These are phyloP conservation scores for Vaccinium macrocarpon DNA, from an alignment of 148 eudicot species.

Conservation along the genomic window DNA sequence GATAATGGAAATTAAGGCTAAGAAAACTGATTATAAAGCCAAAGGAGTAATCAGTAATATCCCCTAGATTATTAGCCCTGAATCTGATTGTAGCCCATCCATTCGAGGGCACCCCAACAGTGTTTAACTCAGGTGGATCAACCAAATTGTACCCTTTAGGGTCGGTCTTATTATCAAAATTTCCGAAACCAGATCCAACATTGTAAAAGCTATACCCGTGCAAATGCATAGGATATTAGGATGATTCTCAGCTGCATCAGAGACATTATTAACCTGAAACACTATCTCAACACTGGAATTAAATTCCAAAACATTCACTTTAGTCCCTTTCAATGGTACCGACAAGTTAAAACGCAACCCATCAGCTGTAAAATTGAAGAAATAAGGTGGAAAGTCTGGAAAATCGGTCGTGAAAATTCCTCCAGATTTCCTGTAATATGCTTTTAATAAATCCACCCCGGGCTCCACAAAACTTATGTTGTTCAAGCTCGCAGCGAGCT, in stretches of 20 bases:
- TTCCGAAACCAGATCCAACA: constrained; percentile 31
- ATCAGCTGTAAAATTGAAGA: constrained; percentile 21
- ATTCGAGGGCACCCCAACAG: constrained; percentile 28
- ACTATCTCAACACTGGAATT: constrained; percentile 29
- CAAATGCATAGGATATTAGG: constrained; percentile 38
- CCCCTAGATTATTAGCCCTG: constrained; percentile 35
- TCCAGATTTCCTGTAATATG: constrained; percentile 19
- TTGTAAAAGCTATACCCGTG: constrained; percentile 33
- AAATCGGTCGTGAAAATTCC: constrained; percentile 23
- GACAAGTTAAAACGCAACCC: constrained; percentile 6
- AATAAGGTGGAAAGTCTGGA: constrained; percentile 16
- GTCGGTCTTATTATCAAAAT: constrained; percentile 14
- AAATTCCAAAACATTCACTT: constrained; percentile 22
- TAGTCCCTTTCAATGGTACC: constrained; percentile 15
- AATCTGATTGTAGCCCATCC: constrained; percentile 40
- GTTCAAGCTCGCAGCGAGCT: constrained; percentile 26
- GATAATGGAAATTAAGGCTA: background rate
- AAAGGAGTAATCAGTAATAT: background rate
- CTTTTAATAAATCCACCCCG: constrained; percentile 21
- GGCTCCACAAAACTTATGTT: constrained; percentile 29
- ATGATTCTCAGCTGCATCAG: constrained; percentile 29
- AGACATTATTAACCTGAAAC: constrained; percentile 23
- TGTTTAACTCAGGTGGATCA: constrained; percentile 29
- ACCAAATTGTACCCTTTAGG: constrained; percentile 25
- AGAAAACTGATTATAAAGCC: background rate